These are phyloP conservation scores for Acanthamoeba sp. DNA, from an alignment of 208 protist genomes.

Conservation along the genomic window DNA sequence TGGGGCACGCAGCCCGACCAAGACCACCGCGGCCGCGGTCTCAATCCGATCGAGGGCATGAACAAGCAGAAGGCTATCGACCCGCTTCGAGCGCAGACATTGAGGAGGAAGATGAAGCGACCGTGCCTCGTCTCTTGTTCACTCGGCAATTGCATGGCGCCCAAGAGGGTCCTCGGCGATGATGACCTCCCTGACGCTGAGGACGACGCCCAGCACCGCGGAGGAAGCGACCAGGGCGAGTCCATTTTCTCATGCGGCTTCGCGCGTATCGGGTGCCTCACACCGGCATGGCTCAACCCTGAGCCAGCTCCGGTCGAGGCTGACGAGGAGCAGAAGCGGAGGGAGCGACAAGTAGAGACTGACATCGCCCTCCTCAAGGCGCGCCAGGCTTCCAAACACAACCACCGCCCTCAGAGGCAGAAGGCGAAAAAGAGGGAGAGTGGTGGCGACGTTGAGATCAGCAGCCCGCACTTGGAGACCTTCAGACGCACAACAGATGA, in stretches of 20 bases:
- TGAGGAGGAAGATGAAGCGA: background rate
- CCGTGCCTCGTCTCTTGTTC: background rate
- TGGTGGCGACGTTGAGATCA: slow-evolving; percentile 39
- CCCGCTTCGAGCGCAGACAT: background rate
- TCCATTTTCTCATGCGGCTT: slow-evolving; percentile 22
- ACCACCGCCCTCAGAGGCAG: background rate
- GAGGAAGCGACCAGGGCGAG: background rate
- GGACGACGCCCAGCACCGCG: background rate
- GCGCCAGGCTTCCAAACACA: background rate
- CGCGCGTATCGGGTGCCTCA: background rate
- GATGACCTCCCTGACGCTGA: background rate
- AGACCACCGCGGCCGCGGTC: background rate
- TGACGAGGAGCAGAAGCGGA: background rate
- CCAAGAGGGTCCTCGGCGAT: background rate
- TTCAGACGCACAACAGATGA: slow-evolving; percentile 37
- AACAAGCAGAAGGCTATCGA: background rate
- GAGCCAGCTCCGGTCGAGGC: background rate
- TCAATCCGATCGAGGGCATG: background rate
- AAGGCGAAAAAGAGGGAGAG: background rate
- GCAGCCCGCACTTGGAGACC: slow-evolving; percentile 3
- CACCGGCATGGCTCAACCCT: slow-evolving; percentile 25
- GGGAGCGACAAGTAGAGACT: background rate
- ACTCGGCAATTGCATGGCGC: background rate
- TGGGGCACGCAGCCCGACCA: background rate
- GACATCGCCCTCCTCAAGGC: background rate